These are phyloP conservation scores for Sophora flavescens DNA, from an alignment of 306 rosid species.

Conservation along the genomic window DNA sequence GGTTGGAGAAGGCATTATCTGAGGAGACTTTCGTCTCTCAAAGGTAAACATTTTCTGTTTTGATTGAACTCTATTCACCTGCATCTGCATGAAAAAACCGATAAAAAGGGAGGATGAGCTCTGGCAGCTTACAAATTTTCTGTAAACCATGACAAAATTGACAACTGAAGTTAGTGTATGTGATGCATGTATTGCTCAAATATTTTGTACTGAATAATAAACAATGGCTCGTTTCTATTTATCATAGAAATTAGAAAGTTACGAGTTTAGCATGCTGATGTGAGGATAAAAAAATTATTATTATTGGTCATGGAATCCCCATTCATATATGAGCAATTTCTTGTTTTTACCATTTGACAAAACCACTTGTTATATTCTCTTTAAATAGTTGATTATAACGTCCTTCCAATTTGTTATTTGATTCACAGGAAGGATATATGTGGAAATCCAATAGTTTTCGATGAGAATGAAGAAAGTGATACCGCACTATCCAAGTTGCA, in stretches of 20 bases:
- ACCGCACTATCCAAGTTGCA: constrained; percentile 78
- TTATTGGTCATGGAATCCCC: not conserved
- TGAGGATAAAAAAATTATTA: not conserved
- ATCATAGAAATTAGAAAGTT: no score
- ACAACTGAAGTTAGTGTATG: not conserved
- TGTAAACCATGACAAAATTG: not conserved
- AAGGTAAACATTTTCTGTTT: constrained; percentile 48
- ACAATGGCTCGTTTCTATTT: not conserved
- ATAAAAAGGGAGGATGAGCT: not conserved
- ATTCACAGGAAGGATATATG: constrained; percentile 66
- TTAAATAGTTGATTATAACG: not conserved
- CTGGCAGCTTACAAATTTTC: not conserved
- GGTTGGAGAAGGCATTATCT: constrained; percentile 91
- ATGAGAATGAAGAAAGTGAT: constrained; percentile 79
- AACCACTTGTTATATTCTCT: not conserved
- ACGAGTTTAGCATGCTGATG: no score
- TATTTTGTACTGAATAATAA: not conserved
- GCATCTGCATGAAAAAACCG: constrained; percentile 1
- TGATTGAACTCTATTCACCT: constrained; percentile 20
- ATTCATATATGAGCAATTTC: not conserved
- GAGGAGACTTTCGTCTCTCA: constrained; percentile 72
- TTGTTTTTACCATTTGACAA: not conserved
- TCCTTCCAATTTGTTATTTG: constrained; percentile 30
- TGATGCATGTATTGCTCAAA: not conserved
- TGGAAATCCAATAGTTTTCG: constrained; percentile 64